Conservation (phyloP, 805 yeast genomes). For the Hanseniaspora lachancei region DNA sequence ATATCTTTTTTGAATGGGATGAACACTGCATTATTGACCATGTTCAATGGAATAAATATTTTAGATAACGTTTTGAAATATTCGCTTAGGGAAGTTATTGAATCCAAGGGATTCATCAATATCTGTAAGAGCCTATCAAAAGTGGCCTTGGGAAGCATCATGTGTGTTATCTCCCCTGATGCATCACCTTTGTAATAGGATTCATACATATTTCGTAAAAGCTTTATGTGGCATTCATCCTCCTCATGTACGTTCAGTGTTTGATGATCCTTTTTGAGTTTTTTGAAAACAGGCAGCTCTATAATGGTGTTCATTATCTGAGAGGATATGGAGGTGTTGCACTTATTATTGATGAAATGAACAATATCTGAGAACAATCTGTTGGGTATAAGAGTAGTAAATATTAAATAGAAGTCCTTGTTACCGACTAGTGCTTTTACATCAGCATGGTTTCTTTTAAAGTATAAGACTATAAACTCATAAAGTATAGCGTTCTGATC, state of each 20-base stretch:
- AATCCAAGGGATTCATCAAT: neutral
- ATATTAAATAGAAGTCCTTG: neutral
- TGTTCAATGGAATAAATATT: neutral
- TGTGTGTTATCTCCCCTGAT: neutral
- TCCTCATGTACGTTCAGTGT: neutral
- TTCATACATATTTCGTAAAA: neutral
- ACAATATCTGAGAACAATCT: slow-evolving; percentile 5
- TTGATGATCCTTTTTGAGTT: neutral
- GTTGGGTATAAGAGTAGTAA: neutral
- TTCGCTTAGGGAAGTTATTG: neutral
- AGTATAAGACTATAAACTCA: neutral
- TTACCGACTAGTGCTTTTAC: too few species aligned
- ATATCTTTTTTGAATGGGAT: neutral
- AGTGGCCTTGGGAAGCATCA: neutral
- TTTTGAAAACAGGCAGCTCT: slow-evolving; percentile 8
- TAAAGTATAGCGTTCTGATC: neutral
- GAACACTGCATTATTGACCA: neutral
- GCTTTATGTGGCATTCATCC: neutral
- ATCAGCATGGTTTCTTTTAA: neutral
- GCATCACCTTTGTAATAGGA: neutral
- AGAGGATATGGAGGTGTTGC: neutral
- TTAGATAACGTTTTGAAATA: neutral
- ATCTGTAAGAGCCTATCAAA: neutral
- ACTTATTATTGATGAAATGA: neutral
- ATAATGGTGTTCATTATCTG: neutral